Conservation (phyloP, 495 filamentous ascomycete species). For the Talaromyces ruber region DNA sequence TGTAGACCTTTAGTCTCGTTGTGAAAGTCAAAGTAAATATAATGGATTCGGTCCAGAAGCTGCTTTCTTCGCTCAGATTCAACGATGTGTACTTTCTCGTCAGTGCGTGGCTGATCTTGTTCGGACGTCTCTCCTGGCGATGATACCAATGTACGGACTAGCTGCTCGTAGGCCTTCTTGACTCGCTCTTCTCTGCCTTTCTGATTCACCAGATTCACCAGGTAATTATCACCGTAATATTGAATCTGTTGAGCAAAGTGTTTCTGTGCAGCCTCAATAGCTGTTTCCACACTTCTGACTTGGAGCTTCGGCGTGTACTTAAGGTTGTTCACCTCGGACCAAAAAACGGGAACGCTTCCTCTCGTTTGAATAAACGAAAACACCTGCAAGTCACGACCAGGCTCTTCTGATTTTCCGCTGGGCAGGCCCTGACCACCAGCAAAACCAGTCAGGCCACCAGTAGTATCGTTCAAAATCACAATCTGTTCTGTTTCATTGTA, state of each 20-base stretch:
- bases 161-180: slow-evolving; percentile 86
- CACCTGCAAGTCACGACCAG: slow-evolving; percentile 71
- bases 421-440: slow-evolving; percentile 66
- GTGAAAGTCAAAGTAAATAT: slow-evolving; percentile 97
- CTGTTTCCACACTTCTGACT: slow-evolving; percentile 75
- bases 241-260: slow-evolving; percentile 91
- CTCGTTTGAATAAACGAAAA: slow-evolving; percentile 92
- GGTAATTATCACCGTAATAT: slow-evolving; percentile 89
- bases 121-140: slow-evolving; percentile 56
- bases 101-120: slow-evolving; percentile 39
- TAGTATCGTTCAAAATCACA: slow-evolving; percentile 73
- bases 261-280: slow-evolving; percentile 63
- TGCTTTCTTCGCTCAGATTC: slow-evolving; percentile 53
- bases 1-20: slow-evolving; percentile 89
- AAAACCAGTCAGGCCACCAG: slow-evolving; percentile 68
- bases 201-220: slow-evolving; percentile 95
- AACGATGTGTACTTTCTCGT: slow-evolving; percentile 74
- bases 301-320: slow-evolving; percentile 85
- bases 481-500: slow-evolving; percentile 98
- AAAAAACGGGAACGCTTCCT: slow-evolving; percentile 89
- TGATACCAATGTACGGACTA: slow-evolving; percentile 66
- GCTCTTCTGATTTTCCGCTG: slow-evolving; percentile 52
- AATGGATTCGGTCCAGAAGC: slow-evolving; percentile 76
- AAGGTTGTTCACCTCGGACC: slow-evolving; percentile 88
- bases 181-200: slow-evolving; percentile 79